These are phyloP conservation scores for Globisporangium alternatum DNA, from an alignment of 352 stramenopile species.

Conservation along the genomic window DNA sequence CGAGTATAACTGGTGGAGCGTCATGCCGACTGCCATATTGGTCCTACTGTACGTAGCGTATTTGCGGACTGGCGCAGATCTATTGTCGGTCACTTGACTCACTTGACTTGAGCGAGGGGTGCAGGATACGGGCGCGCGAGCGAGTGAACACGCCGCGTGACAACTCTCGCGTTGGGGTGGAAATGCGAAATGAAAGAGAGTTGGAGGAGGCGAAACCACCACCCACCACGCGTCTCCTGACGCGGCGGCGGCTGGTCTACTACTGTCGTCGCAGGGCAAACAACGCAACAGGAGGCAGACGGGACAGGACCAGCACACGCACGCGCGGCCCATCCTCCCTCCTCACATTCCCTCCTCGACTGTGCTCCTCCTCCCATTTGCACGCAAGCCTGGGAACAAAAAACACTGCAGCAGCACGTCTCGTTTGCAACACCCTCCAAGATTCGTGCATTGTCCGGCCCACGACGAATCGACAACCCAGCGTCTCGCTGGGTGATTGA, in stretches of 20 bases:
- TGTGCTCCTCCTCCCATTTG: neutral
- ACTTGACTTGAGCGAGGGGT: neutral
- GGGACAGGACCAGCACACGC: neutral
- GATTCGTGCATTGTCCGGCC: too few relatives aligned
- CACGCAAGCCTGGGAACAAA: neutral
- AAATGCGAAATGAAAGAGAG: constrained; percentile 33
- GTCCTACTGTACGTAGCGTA: neutral
- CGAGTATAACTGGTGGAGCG: constrained; percentile 70
- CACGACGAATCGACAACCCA: too few relatives aligned
- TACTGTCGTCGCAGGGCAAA: neutral
- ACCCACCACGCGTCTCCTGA: neutral
- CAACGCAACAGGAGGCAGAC: neutral
- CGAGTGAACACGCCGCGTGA: neutral
- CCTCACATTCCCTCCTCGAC: neutral
- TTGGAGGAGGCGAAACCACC: neutral
- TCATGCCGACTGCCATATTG: constrained; percentile 62
- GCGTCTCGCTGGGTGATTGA: too few relatives aligned
- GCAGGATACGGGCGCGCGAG: constrained; percentile 1
- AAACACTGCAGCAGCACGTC: neutral
- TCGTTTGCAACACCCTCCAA: neutral
- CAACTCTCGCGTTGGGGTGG: constrained; percentile 23
- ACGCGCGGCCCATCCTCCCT: neutral
- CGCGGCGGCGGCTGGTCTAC: neutral
- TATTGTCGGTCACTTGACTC: neutral
- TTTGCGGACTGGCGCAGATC: neutral